Evolutionary conservation across 495 filamentous ascomycete species (phyloP), one percentile per base, ranked within the genome.

Genomic region (Bathelium albidoporum): DNA sequence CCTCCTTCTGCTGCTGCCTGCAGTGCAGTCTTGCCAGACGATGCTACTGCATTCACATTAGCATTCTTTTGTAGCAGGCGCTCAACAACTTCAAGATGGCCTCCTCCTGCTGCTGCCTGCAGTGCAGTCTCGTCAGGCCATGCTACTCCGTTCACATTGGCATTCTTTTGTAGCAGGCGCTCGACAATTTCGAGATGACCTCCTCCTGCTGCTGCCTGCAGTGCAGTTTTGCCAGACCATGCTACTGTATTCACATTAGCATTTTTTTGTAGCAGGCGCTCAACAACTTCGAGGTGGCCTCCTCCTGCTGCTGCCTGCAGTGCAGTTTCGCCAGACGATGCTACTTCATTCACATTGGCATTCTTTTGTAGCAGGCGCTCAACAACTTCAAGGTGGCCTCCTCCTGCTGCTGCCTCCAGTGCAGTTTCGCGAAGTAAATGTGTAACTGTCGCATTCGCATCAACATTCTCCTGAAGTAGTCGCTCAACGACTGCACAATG

Each of bases 331-430:
- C n/a, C n/a, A n/a, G n/a, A n/a, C n/a, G n/a, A n/a, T n/a, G n/a
- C n/a, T n/a, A n/a, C n/a, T n/a, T n/a, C 44, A 20, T 62, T 62
- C 3, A 61, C 43, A 65, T 61, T 32, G 22, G 61, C 62, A 32
- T 55, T 58, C 65, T 67, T 53, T 36, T 66, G 65, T 53, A 66
- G 52, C 52, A 66, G 60, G n/a, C 64, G 60, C 43, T 63, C 60
- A 0, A 65, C 63, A n/a, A 65, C 58, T 65, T 63, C 60, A 63
- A 44, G 9, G 63, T 66, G 64, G 22, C 64, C 65, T 60, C 63
- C 59, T n/a, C 49, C 49, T 59, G 16, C 63, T 2, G 39, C 60
- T 61, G 5, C 34, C 34, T 5, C 34, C 14, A 39, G 34, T 14
- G 5, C 5, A 5, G 5, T n/a, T n/a, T n/a, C n/a, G n/a, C n/a